Evolutionary conservation across 768 basidiomycete genomes (phyloP).

Genomic region (Tubosaeta sp.): DNA sequence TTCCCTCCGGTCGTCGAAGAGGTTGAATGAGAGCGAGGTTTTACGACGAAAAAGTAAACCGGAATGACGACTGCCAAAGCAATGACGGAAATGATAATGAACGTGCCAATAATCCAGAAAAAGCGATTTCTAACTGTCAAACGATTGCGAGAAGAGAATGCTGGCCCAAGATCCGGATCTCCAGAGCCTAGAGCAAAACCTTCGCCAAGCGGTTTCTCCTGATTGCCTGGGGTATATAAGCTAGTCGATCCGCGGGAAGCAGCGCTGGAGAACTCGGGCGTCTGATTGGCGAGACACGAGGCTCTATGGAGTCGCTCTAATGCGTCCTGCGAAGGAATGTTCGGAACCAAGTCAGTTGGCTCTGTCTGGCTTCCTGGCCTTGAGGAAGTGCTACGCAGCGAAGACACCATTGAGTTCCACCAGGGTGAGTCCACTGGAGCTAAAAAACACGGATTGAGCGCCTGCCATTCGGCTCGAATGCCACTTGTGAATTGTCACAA

Average conservation of each 20-base stretch:
- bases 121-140: constrained; percentile 17
- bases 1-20: constrained; percentile 50
- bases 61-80: constrained; percentile 41
- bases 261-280: constrained; percentile 11
- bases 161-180: background rate
- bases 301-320: constrained; percentile 22
- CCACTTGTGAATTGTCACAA: too few relatives aligned
- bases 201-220: constrained; percentile 15
- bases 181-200: background rate
- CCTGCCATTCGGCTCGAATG: background rate
- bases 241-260: constrained; percentile 22
- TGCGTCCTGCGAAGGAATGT: constrained; percentile 8
- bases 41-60: constrained; percentile 32
- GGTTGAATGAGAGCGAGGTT: constrained; percentile 14
- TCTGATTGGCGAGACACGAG: constrained; percentile 22
- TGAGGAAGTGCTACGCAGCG: constrained; percentile 8
- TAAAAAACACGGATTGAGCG: background rate
- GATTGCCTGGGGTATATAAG: constrained; percentile 19
- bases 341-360: constrained; percentile 4
- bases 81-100: constrained; percentile 24
- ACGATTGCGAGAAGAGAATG: constrained; percentile 12
- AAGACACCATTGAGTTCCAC: constrained; percentile 2
- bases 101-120: constrained; percentile 22
- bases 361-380: constrained; percentile 21
- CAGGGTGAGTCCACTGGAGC: background rate